Evolutionary conservation across 164 flowering plant species (phyloP).

Genomic region (Dillenia suffruticosa): DNA sequence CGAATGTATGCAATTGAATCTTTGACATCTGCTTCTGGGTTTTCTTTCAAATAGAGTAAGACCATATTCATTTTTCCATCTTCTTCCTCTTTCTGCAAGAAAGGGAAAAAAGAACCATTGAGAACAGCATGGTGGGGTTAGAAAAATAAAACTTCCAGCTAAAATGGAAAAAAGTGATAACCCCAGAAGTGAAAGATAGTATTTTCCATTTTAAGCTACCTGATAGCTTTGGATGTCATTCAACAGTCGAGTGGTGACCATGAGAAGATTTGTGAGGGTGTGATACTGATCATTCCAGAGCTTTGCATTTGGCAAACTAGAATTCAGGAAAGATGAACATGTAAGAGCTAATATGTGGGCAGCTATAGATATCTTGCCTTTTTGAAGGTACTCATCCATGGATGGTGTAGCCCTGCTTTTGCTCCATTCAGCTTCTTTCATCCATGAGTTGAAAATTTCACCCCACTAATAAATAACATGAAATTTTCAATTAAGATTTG

Average conservation of each 20-base stretch:
- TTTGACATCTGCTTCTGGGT: slow-evolving; percentile 22
- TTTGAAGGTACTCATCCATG: slow-evolving; percentile 27
- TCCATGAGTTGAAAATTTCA: slow-evolving; percentile 36
- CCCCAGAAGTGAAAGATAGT: background rate
- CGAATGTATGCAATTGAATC: slow-evolving; percentile 22
- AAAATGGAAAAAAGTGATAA: background rate
- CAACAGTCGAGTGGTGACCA: slow-evolving; percentile 31
- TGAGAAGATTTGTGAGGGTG: slow-evolving; percentile 26
- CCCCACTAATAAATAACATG: slow-evolving; percentile 18
- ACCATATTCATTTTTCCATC: slow-evolving; percentile 29
- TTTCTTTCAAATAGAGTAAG: slow-evolving; percentile 21
- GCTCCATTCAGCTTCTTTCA: slow-evolving; percentile 35
- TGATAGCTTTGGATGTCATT: slow-evolving; percentile 38
- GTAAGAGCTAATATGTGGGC: slow-evolving; percentile 23
- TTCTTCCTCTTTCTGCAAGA: slow-evolving; percentile 28
- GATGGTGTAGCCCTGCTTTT: slow-evolving; percentile 20
- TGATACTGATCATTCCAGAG: slow-evolving; percentile 11
- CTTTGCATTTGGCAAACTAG: slow-evolving; percentile 3
- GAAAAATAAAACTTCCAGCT: background rate
- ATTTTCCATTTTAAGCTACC: slow-evolving; percentile 12
- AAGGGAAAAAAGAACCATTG: background rate
- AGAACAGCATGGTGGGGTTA: background rate
- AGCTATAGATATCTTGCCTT: slow-evolving; percentile 33
- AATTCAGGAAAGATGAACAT: slow-evolving; percentile 13
- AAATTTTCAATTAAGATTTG: background rate